Evolutionary conservation across 1,284 basidiomycete genomes (phyloP), one percentile per base, ranked within the genome.

Genomic region (Cryptococcus wingfieldii): DNA sequence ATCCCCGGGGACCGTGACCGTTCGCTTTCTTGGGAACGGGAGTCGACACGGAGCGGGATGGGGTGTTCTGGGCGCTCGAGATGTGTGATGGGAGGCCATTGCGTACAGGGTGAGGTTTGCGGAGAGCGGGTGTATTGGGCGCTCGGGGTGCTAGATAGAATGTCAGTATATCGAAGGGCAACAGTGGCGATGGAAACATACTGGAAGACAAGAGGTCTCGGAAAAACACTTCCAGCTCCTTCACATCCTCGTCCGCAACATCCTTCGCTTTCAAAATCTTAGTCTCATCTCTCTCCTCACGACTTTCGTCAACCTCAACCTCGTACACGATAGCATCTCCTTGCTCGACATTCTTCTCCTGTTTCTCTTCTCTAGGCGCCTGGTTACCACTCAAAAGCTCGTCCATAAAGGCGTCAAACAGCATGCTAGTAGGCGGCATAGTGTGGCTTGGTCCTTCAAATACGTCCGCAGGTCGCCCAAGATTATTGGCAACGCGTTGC

Each of bases 361-460:
- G 28, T 16, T 41, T 38, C 5, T 48, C 19, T 4, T 23, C 28
- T 1, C 13, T 43, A 5, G 50, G 19, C 8, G 53, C 43, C 2
- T 45, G 50, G 31, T 50, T 25, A 16, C 58, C 55, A 13, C 54
- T 63, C 34, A 94, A 77, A 67, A 90, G 83, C 48, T 82, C 79
- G 46, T 81, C 80, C 67, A 94, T 82, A 64, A 93, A 78, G 16
- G 85, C 78, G 38, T 88, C 85, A 70, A 89, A 94, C 43, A 95
- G 74, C 49, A 81, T 79, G 49, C 86, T 82, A 54, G 93, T 78
- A 5, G 90, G 84, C 14, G 91, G 90, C 65, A 90, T 81, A 48
- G 90, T 81, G 76, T 93, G 88, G 31, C 87, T 83, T 5, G 91
- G 87, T 3, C 82, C 83, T 59, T 86, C 83, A 67, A 92, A 88